These are phyloP conservation scores for Craterostigma plantagineum DNA, from an alignment of 257 asterid species.

Conservation along the genomic window DNA sequence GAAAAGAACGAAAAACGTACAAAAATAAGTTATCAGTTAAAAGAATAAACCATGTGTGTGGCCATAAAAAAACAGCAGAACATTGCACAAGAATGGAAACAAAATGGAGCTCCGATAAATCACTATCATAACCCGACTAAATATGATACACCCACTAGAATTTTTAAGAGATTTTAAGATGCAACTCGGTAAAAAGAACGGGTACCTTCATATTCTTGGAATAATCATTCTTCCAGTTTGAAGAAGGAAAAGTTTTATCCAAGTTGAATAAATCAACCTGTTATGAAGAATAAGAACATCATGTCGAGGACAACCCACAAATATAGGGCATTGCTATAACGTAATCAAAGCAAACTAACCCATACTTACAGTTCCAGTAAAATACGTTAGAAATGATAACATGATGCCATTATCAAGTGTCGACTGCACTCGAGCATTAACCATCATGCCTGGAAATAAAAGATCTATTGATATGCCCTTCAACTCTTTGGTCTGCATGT, in stretches of 20 bases:
- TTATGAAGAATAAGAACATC: slow-evolving; percentile 8
- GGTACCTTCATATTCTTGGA: slow-evolving; percentile 66
- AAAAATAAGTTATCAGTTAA: not conserved
- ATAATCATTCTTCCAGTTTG: slow-evolving; percentile 74
- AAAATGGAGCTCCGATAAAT: too few relatives aligned
- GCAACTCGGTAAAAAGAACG: slow-evolving; percentile 1
- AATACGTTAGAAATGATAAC: slow-evolving; percentile 79
- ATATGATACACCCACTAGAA: not conserved
- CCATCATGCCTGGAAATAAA: slow-evolving; percentile 98
- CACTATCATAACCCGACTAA: too few relatives aligned
- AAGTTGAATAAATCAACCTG: slow-evolving; percentile 84
- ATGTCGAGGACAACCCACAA: slow-evolving; percentile 6
- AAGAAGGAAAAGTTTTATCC: slow-evolving; percentile 41
- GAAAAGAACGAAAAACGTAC: slow-evolving; percentile 4
- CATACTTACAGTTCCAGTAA: slow-evolving; percentile 86
- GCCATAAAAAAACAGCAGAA: not conserved
- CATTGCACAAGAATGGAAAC: too few relatives aligned
- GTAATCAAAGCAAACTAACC: slow-evolving; percentile 6
- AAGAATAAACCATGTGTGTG: not conserved
- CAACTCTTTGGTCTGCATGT: slow-evolving; percentile 71
- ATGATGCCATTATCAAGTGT: slow-evolving; percentile 78
- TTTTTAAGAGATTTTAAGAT: not conserved
- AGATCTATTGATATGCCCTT: slow-evolving; percentile 89
- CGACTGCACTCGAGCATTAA: slow-evolving; percentile 75
- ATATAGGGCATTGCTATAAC: slow-evolving; percentile 8